Base-by-base conservation (phyloP, 805 yeast species). In the Candida railenensis region DNA sequence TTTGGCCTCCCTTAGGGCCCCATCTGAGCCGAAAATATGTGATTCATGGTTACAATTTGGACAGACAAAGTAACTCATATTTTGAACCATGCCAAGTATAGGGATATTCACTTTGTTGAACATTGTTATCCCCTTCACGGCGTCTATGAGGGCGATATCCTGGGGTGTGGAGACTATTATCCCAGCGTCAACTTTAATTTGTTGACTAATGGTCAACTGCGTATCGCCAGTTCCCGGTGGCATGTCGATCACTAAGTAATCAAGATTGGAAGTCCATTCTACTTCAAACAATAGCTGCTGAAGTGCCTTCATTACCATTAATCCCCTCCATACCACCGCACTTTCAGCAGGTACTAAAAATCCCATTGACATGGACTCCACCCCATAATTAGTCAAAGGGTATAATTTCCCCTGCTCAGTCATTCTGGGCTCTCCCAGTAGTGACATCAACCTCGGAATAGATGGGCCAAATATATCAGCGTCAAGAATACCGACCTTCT, bases 221-320 rank as follows among this genome's bases (percentile, higher is more conserved):
- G 87, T 83, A 59, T 89, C 96, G 16, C 96, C 96, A 0, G 96
- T 89, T 2, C 96, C 96, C 0, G 96, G 96, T 0, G 96, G 96
- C 87, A 89, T 78, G 55, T 89, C 96, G 9, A 89, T 69, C 1
- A 89, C 84, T 41, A 89, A 67, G 19, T 82, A 74, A 58, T 89
- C 96, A 38, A 88, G 59, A 3, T 62, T 58, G 7, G 70, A 59
- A 22, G 72, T 69, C 96, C 96, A 89, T 39, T 82, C 78, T 1
- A 89, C 95, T 45, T 89, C 95, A 55, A 85, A 89, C 8, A 89
- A 59, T n/a, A 89, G 71, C 57, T 89, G 96, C 54, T 89, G 89
- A 20, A 89, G 62, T 0, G 95, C 96, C 61, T 89, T 89, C 81
- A 86, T 89, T 18, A 89, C 91, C 82, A 89, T 81, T 37, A 88